Evolutionary conservation across 805 yeast genomes (phyloP), one percentile per base, ranked within the genome.

Genomic region (Candida andamanensis): DNA sequence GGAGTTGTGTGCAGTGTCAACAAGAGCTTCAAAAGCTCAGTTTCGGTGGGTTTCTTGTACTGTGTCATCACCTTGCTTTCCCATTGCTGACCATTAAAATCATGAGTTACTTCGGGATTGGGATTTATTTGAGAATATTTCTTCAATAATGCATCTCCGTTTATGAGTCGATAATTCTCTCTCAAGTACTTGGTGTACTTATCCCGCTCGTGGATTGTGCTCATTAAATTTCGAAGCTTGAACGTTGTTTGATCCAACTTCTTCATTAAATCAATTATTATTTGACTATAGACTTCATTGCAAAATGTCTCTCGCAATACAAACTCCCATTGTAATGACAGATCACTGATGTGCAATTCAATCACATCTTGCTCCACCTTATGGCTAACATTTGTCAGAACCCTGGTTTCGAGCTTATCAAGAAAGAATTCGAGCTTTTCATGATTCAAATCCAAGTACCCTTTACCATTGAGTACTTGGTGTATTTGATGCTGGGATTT

Each of bases 141-240:
- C 18, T 41, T 43, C 20, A 64, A 47, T 19, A 60, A 43, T 25
- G 60, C 67, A 4, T 47, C 41, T 2, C 67, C 67, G 33, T 60
- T 58, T 24, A 56, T 44, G 3, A 53, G 47, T 33, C 47, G 54
- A 39, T 58, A 60, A 40, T 62, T 64, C 27, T 58, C 63, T 17
- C 49, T 41, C 24, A 63, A 43, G 25, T 56, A 64, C 36, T 41
- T 42, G 28, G 44, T 50, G 37, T 58, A 63, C 17, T 49, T 45
- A 33, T 63, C 69, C 33, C 58, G 59, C 5, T 36, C 40, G 2
- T 39, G 37, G 4, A 61, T 32, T 10, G 47, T 26, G 5, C 36
- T 36, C 22, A 54, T 45, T 28, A 63, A 39, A 13, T 40, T 35
- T 4, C 36, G 28, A 6, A 50, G 32, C 32, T 54, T 45, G 23